Evolutionary conservation across 2,329 filamentous ascomycete genomes (phyloP).

Genomic region (Colletotrichum sp.): DNA sequence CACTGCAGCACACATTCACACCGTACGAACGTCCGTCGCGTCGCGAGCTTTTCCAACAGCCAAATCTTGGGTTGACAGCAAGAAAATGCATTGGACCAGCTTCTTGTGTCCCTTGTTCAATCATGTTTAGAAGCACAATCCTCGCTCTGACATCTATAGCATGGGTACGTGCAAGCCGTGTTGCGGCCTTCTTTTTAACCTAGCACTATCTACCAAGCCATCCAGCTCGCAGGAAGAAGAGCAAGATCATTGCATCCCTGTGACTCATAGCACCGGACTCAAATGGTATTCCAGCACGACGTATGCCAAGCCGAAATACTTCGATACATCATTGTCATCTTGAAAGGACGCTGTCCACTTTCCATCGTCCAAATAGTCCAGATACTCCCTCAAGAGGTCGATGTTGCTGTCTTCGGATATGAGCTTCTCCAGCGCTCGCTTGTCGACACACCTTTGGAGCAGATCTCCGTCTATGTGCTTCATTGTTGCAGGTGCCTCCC

Average conservation of each 20-base stretch:
- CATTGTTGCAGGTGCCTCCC: conserved; percentile 43
- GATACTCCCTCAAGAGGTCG: conserved; percentile 50
- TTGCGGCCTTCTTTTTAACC: background rate
- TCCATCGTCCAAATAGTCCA: conserved; percentile 55
- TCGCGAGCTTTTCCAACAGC: background rate
- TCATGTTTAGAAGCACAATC: background rate
- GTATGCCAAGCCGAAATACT: conserved; percentile 57
- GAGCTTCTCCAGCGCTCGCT: conserved; percentile 48
- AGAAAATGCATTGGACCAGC: background rate
- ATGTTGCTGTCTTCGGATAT: conserved; percentile 36
- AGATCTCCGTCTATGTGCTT: conserved; percentile 75
- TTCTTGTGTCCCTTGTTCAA: background rate
- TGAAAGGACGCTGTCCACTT: conserved; percentile 40
- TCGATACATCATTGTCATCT: conserved; percentile 24
- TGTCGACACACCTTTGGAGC: conserved; percentile 58
- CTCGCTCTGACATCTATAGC: background rate
- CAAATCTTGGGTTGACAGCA: background rate
- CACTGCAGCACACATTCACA: background rate
- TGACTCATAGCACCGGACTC: conserved; percentile 49
- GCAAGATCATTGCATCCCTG: background rate
- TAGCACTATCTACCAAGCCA: background rate
- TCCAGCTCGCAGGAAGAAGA: background rate
- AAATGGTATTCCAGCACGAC: conserved; percentile 60
- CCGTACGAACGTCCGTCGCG: background rate
- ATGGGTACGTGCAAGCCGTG: background rate